These are phyloP conservation scores for Golubevia sp. DNA, from an alignment of 1,284 basidiomycete genomes.

Conservation along the genomic window DNA sequence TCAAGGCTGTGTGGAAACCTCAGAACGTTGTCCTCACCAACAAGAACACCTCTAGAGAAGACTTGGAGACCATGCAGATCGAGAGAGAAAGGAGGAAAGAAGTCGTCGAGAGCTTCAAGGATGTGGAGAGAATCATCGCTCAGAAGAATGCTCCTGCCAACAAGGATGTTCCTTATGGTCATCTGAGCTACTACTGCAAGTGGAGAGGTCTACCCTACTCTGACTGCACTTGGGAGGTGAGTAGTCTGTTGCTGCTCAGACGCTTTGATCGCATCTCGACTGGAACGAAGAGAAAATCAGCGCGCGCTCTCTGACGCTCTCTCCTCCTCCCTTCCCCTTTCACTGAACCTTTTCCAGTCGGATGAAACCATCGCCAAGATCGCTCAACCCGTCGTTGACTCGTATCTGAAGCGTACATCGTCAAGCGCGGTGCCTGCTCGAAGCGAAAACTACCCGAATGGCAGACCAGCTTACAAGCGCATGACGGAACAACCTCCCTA, in stretches of 20 bases:
- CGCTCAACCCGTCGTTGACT: slow-evolving; percentile 42
- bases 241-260: neutral
- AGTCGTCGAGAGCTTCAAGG: slow-evolving; percentile 47
- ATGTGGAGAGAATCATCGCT: slow-evolving; percentile 54
- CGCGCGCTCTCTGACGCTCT: neutral
- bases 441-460: slow-evolving; percentile 44
- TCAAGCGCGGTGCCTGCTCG: slow-evolving; percentile 41
- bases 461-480: slow-evolving; percentile 52
- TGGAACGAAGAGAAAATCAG: neutral
- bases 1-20: slow-evolving; percentile 47
- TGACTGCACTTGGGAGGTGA: slow-evolving; percentile 53
- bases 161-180: slow-evolving; percentile 45
- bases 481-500: slow-evolving; percentile 60
- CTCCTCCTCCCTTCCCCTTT: neutral
- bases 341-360: slow-evolving; percentile 9
- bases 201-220: slow-evolving; percentile 57
- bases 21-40: slow-evolving; percentile 38
- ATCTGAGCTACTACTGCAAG: slow-evolving; percentile 54
- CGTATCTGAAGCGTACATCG: slow-evolving; percentile 39
- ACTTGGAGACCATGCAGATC: slow-evolving; percentile 56
- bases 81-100: slow-evolving; percentile 53
- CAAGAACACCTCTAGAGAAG: slow-evolving; percentile 44
- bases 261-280: neutral
- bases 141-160: slow-evolving; percentile 48
- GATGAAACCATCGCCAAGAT: slow-evolving; percentile 49